phyloP scores from a whole-genome alignment of 108 stramenopile species.

The Skeletonema menzelii region DNA sequence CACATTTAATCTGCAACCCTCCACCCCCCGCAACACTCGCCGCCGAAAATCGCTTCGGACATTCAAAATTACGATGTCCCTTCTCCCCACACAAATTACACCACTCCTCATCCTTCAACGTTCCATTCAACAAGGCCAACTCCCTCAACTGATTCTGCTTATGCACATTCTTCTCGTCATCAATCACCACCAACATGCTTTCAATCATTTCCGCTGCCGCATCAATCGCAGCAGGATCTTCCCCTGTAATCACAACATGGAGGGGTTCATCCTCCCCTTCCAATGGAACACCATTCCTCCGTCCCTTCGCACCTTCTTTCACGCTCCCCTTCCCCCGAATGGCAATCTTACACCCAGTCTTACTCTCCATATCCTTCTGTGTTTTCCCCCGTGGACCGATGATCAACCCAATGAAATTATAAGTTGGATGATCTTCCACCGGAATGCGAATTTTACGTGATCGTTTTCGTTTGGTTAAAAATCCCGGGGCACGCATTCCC shows the following conservation, averaged over 20 bases:
- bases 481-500: conserved; percentile 44
- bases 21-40: conserved; percentile 19
- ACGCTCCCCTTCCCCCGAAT: conserved; percentile 96
- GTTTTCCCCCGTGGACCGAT: conserved; percentile 98
- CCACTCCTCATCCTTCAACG: conserved; percentile 96
- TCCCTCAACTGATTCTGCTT: conserved; percentile 96
- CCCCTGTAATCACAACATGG: conserved; percentile 95
- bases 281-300: conserved; percentile 60
- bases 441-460: conserved; percentile 86
- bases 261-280: conserved; percentile 94
- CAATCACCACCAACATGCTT: conserved; percentile 93
- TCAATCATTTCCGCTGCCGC: conserved; percentile 91
- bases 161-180: conserved; percentile 98
- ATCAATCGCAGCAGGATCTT: conserved; percentile 86
- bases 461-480: conserved; percentile 68
- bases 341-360: conserved; percentile 97
- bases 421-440: conserved; percentile 88
- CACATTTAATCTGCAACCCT: conserved; percentile 84
- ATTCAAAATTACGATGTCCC: conserved; percentile 97
- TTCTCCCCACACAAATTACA: conserved; percentile 97
- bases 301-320: conserved; percentile 94
- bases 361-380: conserved; percentile 96
- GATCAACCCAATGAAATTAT: conserved; percentile 96
- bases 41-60: conserved; percentile 80
- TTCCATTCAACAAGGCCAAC: conserved; percentile 98